Evolutionary conservation across 805 yeast genomes (phyloP).

Genomic region (Candida krabiensis): DNA sequence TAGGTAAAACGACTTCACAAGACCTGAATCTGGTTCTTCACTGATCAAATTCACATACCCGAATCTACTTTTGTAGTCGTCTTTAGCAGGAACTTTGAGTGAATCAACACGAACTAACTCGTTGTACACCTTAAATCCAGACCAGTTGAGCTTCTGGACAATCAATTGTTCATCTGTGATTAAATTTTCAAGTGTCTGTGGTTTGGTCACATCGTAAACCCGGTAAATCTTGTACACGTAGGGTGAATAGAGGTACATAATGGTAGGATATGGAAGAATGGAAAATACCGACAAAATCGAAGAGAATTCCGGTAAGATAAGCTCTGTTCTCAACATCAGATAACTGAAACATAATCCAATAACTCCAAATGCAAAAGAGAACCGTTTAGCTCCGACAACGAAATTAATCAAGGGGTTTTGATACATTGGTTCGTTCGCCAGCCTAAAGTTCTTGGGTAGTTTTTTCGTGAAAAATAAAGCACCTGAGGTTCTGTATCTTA

Average conservation of each 20-base stretch:
- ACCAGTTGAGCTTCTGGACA: slow-evolving; percentile 63
- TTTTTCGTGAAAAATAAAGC: slow-evolving; percentile 28
- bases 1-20: slow-evolving; percentile 49
- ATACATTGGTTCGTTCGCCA: slow-evolving; percentile 63
- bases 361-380: slow-evolving; percentile 59
- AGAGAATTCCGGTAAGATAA: slow-evolving; percentile 51
- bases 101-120: slow-evolving; percentile 54
- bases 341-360: slow-evolving; percentile 65
- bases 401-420: slow-evolving; percentile 62
- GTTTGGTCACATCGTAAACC: slow-evolving; percentile 59
- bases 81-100: slow-evolving; percentile 38
- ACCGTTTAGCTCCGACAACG: slow-evolving; percentile 60
- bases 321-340: slow-evolving; percentile 51
- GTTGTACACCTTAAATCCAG: slow-evolving; percentile 67
- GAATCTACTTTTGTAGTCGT: slow-evolving; percentile 34
- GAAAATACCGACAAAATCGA: slow-evolving; percentile 40
- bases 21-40: slow-evolving; percentile 35
- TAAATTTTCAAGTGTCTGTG: slow-evolving; percentile 65
- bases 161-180: slow-evolving; percentile 62
- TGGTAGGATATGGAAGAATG: slow-evolving; percentile 56
- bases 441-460: slow-evolving; percentile 51
- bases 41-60: slow-evolving; percentile 54
- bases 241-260: slow-evolving; percentile 55
- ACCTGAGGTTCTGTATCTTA: slow-evolving; percentile 31
- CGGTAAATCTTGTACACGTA: slow-evolving; percentile 74